Evolutionary conservation across 179 eudicot genomes (phyloP).

Genomic region (Camellia oleifera): DNA sequence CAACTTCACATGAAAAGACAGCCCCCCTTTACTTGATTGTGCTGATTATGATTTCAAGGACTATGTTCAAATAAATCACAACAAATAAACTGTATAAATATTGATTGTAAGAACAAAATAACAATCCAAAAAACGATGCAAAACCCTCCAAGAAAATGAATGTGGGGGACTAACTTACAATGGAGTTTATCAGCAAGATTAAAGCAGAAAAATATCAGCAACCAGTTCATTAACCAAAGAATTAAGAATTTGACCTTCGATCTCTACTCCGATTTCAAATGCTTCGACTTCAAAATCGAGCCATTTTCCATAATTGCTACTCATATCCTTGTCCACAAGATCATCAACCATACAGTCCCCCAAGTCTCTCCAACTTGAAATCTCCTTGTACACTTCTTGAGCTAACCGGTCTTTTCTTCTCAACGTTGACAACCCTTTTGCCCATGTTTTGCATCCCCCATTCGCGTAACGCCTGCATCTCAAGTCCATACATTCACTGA

Average conservation of each 20-base stretch:
- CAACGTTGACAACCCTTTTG: slow-evolving; percentile 51
- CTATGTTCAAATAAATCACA: background rate
- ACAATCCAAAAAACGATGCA: background rate
- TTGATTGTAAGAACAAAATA: background rate
- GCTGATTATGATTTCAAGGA: background rate
- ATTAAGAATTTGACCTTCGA: slow-evolving; percentile 57
- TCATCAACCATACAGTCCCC: slow-evolving; percentile 80
- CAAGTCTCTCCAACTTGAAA: slow-evolving; percentile 62
- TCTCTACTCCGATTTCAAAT: slow-evolving; percentile 63
- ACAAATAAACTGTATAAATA: background rate
- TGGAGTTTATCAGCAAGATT: background rate
- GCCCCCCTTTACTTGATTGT: too few relatives aligned
- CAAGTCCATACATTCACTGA: slow-evolving; percentile 63
- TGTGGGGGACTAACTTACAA: background rate
- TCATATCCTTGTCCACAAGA: slow-evolving; percentile 89
- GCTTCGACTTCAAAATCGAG: slow-evolving; percentile 70
- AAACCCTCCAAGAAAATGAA: background rate
- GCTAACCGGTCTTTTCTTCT: slow-evolving; percentile 61
- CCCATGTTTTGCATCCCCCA: slow-evolving; percentile 56
- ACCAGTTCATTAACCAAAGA: slow-evolving; percentile 70
- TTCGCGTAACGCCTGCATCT: slow-evolving; percentile 49
- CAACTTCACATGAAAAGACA: too few relatives aligned
- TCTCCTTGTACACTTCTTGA: slow-evolving; percentile 70
- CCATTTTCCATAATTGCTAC: slow-evolving; percentile 72
- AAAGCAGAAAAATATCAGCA: slow-evolving; percentile 44